These are phyloP conservation scores for Trichophyton simii DNA, from an alignment of 2,329 filamentous ascomycete genomes.

Conservation along the genomic window DNA sequence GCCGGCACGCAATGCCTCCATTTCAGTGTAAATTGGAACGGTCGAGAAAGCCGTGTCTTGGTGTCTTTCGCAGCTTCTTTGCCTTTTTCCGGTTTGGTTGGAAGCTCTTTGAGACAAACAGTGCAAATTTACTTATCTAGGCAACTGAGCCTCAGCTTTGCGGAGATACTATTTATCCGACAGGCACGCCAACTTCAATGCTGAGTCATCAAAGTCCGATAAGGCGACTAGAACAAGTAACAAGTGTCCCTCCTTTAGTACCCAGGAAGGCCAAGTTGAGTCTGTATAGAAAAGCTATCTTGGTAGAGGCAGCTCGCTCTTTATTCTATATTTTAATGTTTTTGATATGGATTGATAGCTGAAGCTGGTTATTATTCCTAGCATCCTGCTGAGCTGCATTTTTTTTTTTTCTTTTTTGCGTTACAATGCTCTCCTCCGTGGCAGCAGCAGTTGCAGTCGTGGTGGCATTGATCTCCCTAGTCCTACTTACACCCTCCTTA, in stretches of 20 bases:
- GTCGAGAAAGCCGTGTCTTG: background rate
- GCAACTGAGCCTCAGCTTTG: no score
- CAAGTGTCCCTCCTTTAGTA: no score
- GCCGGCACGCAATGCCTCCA: background rate
- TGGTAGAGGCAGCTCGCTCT: background rate
- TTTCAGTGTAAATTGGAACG: background rate
- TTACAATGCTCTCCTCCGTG: slow-evolving; percentile 17
- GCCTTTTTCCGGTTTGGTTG: background rate
- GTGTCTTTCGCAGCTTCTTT: background rate
- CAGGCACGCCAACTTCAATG: background rate
- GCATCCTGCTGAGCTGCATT: background rate
- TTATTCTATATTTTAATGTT: background rate
- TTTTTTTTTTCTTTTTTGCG: background rate
- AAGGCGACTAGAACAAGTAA: background rate
- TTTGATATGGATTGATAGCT: background rate
- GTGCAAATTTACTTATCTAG: background rate
- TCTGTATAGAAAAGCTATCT: background rate
- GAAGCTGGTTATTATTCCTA: background rate
- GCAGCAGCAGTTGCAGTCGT: slow-evolving; percentile 22
- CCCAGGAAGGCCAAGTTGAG: no score
- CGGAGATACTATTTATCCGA: background rate
- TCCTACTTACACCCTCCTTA: slow-evolving; percentile 25
- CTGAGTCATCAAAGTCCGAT: background rate
- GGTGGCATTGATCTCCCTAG: slow-evolving; percentile 23
- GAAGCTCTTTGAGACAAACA: background rate